Conservation (phyloP, 2,329 filamentous ascomycete genomes). For the Phoma sp. region DNA sequence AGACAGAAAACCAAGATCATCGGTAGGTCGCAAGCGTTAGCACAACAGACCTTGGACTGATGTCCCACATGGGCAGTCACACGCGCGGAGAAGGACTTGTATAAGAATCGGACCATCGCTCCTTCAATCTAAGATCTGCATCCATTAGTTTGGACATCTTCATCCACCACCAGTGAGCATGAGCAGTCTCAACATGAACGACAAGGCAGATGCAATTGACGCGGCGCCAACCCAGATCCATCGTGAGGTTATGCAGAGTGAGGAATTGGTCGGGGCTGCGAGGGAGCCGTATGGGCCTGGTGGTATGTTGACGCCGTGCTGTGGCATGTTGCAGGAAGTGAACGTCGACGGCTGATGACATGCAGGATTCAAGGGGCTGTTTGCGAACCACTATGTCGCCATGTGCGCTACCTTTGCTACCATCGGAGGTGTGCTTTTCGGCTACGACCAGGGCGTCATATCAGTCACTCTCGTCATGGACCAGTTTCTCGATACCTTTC, state of each 20-base stretch:
- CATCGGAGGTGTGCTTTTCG: constrained; percentile 58
- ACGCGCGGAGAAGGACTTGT: neutral
- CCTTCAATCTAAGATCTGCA: neutral
- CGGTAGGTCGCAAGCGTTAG: neutral
- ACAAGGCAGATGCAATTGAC: constrained; percentile 28
- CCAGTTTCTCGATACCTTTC: constrained; percentile 57
- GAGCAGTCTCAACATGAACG: constrained; percentile 12
- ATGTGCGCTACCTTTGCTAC: constrained; percentile 60
- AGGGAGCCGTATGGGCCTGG: constrained; percentile 42
- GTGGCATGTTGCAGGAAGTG: neutral
- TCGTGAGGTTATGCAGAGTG: constrained; percentile 26
- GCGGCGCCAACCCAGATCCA: constrained; percentile 28
- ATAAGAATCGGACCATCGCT: constrained; percentile 4
- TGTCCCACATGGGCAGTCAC: neutral
- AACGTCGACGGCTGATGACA: neutral
- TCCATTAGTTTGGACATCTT: constrained; percentile 9
- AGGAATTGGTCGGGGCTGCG: constrained; percentile 8
- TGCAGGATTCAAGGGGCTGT: constrained; percentile 55
- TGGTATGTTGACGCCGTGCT: constrained; percentile 27
- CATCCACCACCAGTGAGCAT: constrained; percentile 4
- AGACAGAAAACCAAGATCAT: neutral
- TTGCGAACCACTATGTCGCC: constrained; percentile 57
- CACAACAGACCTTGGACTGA: neutral
- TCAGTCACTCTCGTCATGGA: constrained; percentile 60
- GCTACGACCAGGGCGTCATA: constrained; percentile 57